Evolutionary conservation across 2,329 filamentous ascomycete species (phyloP).

Genomic region (Grosmannia serpens): DNA sequence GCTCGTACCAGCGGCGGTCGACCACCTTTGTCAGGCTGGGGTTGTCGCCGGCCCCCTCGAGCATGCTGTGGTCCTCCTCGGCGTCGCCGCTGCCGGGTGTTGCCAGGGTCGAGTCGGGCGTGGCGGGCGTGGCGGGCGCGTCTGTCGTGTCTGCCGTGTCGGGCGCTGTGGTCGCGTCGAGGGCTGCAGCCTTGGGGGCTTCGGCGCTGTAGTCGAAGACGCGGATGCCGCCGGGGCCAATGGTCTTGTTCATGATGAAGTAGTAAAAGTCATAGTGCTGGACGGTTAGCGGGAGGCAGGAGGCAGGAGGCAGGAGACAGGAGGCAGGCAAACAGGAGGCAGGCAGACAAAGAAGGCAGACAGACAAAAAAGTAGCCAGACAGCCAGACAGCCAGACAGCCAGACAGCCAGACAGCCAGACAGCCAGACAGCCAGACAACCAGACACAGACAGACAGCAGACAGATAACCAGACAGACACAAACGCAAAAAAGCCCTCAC

Average conservation of each 20-base stretch:
- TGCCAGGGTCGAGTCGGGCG: background rate
- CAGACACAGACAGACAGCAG: background rate
- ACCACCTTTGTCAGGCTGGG: conserved; percentile 83
- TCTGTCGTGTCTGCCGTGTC: background rate
- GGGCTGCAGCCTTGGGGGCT: conserved; percentile 21
- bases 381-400: background rate
- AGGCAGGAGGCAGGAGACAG: background rate
- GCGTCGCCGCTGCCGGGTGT: conserved; percentile 4
- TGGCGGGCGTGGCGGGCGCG: conserved; percentile 9
- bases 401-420: background rate
- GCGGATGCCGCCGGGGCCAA: conserved; percentile 57
- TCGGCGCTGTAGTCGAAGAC: conserved; percentile 66
- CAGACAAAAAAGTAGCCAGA: background rate
- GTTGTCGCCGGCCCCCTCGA: conserved; percentile 71
- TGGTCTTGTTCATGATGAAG: conserved; percentile 81
- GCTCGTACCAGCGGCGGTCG: conserved; percentile 91
- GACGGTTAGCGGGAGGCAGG: background rate
- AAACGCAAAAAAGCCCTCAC: no score
- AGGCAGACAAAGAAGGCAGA: background rate
- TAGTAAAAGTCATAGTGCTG: conserved; percentile 97
- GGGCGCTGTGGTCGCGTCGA: conserved; percentile 8
- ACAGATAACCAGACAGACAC: background rate
- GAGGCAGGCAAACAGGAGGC: no score
- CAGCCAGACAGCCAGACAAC: background rate
- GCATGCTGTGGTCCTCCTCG: conserved; percentile 32